phyloP scores from a whole-genome alignment of 108 stramenopile species.

The Phaeodactylum tricornutum region DNA sequence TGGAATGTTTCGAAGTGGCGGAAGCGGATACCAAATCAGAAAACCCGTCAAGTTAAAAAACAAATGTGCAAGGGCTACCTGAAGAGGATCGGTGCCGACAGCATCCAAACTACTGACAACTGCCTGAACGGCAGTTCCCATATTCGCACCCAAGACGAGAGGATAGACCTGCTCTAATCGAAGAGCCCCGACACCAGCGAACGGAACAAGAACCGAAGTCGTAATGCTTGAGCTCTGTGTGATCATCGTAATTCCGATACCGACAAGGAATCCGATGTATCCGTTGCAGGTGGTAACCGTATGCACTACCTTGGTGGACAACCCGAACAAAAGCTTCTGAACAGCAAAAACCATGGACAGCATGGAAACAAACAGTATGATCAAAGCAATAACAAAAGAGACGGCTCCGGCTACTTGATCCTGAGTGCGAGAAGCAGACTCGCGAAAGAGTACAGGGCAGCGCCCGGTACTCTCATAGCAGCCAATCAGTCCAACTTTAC shows the following conservation, averaged over 20 bases:
- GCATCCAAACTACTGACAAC: slow-evolving; percentile 42
- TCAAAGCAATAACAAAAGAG: slow-evolving; percentile 32
- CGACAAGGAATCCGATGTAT: slow-evolving; percentile 47
- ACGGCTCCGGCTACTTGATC: slow-evolving; percentile 46
- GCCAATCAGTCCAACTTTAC: slow-evolving; percentile 10
- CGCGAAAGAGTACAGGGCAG: slow-evolving; percentile 55
- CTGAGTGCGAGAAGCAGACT: slow-evolving; percentile 30
- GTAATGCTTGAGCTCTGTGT: slow-evolving; percentile 54
- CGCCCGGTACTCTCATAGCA: slow-evolving; percentile 17
- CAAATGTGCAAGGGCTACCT: slow-evolving; percentile 52
- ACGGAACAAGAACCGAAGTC: slow-evolving; percentile 50
- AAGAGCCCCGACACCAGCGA: slow-evolving; percentile 48
- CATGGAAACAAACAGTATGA: slow-evolving; percentile 43
- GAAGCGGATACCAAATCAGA: slow-evolving; percentile 62
- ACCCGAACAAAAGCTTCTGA: slow-evolving; percentile 17
- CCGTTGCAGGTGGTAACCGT: slow-evolving; percentile 58
- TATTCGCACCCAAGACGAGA: slow-evolving; percentile 57
- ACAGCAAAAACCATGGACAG: slow-evolving; percentile 46
- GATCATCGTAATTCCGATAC: slow-evolving; percentile 41
- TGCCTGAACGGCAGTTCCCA: slow-evolving; percentile 64
- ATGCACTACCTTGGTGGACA: slow-evolving; percentile 38
- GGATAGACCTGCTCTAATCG: slow-evolving; percentile 47
- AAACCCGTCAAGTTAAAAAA: slow-evolving; percentile 66
- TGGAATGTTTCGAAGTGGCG: slow-evolving; percentile 42
- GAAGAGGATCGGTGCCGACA: slow-evolving; percentile 31